Evolutionary conservation across 1,284 basidiomycete genomes (phyloP).

Genomic region (Rugosomyces carneus): DNA sequence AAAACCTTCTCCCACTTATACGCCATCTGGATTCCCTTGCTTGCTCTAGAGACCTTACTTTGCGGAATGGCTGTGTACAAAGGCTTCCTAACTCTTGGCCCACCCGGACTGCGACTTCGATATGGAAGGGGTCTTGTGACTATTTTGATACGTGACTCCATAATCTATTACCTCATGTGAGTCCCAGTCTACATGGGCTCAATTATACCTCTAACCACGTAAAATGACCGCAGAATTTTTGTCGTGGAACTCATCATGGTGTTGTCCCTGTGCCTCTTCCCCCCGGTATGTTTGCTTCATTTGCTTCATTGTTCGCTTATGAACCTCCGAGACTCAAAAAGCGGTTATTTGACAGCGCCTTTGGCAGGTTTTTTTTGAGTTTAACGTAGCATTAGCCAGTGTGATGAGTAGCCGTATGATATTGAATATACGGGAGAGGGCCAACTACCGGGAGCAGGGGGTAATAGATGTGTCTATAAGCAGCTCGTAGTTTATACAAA

Average conservation of each 20-base stretch:
- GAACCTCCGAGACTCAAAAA: no score
- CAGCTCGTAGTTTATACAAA: no score
- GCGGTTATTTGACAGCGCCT: slow-evolving; percentile 20
- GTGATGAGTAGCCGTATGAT: slow-evolving; percentile 41
- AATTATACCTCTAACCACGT: slow-evolving; percentile 4
- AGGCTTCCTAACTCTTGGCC: slow-evolving; percentile 38
- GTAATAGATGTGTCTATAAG: no score
- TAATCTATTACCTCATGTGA: slow-evolving; percentile 51
- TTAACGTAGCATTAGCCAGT: slow-evolving; percentile 32
- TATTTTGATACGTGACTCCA: slow-evolving; percentile 48
- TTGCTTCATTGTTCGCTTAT: no score
- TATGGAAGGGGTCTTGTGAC: slow-evolving; percentile 39
- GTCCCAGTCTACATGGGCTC: slow-evolving; percentile 12
- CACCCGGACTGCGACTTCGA: slow-evolving; percentile 28
- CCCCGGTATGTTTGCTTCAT: no score
- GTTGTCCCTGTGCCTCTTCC: slow-evolving; percentile 38
- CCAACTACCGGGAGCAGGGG: slow-evolving; percentile 21
- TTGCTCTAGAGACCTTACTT: slow-evolving; percentile 45
- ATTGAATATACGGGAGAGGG: slow-evolving; percentile 45
- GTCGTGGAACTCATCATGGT: slow-evolving; percentile 45
- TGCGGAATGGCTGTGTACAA: slow-evolving; percentile 43
- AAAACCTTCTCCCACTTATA: slow-evolving; percentile 38
- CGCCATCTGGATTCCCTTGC: slow-evolving; percentile 53
- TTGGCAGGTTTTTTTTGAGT: slow-evolving; percentile 46
- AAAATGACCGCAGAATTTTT: slow-evolving; percentile 36